Base-by-base conservation (phyloP, 1,284 basidiomycete genomes). In the Cutaneotrichosporon cutaneum region DNA sequence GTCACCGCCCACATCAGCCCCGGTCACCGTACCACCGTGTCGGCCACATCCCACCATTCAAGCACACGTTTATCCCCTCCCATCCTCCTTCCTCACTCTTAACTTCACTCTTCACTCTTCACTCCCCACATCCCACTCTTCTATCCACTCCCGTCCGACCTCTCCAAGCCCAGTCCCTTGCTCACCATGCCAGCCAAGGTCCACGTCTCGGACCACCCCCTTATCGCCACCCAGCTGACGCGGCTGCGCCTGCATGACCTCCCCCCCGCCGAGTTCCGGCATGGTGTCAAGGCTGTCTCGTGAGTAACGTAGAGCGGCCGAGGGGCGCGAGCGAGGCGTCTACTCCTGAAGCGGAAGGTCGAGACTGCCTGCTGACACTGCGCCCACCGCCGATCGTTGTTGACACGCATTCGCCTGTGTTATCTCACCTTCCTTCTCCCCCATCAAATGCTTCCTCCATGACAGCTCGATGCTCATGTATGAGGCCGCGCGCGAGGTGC, bases 211-310 rank as follows among this genome's bases (percentile, higher is more conserved):
- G 59, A 67, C 21, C 76, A 78, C 58, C 76, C 76, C 11, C 66
- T 78, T 26, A 66, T 78, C 30, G 63, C 68, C 6, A 69, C 70
- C 62, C 73, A 76, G 62, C 72, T 78, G 62, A 75, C 76, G 24
- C 68, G 72, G 61, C 68, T 78, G 42, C 63, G 76, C 27, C 60
- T 75, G 45, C 76, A 77, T 60, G 76, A 78, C 56, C 74, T 78
- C 33, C 68, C 72, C 4, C 65, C 71, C 14, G 72, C 73, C 56
- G 75, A 78, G 58, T 78, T 77, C 53, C 68, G 76, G 24, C 72
- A 74, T 44, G 72, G 73, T n/a, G 59, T 76, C 59, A 68, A 68
- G 56, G 61, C 68, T 16, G 69, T 76, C 35, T 66, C 69, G 75
- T 73, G 63, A 52, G 75, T 70, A 24, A 5, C 8, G 2, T 6